phyloP scores from a whole-genome alignment of 257 asterid genomes.

The Mitragyna speciosa region DNA sequence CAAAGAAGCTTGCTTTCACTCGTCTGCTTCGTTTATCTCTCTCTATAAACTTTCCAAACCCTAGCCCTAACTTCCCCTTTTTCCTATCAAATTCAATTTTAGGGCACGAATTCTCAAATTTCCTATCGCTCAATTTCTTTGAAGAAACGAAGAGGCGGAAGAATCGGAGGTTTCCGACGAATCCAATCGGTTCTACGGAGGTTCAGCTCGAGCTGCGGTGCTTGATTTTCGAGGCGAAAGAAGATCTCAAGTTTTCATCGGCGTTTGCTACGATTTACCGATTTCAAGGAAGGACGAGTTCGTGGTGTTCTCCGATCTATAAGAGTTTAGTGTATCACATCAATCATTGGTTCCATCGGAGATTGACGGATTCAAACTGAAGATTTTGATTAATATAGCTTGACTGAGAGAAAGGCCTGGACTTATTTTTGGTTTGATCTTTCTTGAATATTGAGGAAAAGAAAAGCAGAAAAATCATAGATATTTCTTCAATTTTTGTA shows the following conservation, averaged over 20 bases:
- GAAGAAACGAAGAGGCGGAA: conserved; percentile 7
- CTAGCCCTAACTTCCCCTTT: conserved; percentile 17
- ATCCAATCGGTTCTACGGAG: neutral
- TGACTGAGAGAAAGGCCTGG: too few species aligned
- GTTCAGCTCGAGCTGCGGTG: neutral
- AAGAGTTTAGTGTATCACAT: neutral
- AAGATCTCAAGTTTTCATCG: neutral
- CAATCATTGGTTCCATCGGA: neutral
- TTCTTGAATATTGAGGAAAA: conserved; percentile 15
- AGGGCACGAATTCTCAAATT: neutral
- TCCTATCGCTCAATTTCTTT: neutral
- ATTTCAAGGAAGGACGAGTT: neutral
- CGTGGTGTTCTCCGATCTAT: neutral
- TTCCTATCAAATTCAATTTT: too few species aligned
- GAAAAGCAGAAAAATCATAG: conserved; percentile 8
- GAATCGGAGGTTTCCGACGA: conserved; percentile 4
- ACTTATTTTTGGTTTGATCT: conserved; percentile 21
- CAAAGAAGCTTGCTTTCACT: neutral
- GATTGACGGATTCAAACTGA: neutral
- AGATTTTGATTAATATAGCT: too few species aligned
- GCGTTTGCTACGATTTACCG: neutral
- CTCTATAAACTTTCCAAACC: conserved; percentile 1
- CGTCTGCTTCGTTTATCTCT: neutral
- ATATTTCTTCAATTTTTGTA: conserved; percentile 19
- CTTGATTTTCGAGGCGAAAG: neutral